Evolutionary conservation across 495 filamentous ascomycete genomes (phyloP).

Genomic region (Aspergillus diversus): DNA sequence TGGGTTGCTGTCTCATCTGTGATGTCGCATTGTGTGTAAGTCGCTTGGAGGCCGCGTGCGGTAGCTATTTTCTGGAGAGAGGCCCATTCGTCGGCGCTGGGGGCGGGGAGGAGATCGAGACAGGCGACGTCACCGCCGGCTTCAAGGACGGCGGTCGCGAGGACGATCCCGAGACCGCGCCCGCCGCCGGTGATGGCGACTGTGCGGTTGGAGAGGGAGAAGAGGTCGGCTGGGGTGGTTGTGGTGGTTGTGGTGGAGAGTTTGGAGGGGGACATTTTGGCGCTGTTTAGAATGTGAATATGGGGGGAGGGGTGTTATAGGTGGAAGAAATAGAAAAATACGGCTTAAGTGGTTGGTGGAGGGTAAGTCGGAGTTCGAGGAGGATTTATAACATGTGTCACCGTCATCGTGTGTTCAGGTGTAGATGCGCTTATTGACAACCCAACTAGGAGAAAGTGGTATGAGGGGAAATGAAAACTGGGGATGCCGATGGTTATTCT

Average conservation of each 20-base stretch:
- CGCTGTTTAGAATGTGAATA: neutral
- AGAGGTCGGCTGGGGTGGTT: constrained; percentile 30
- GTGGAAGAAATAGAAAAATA: too few species aligned
- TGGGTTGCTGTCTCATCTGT: constrained; percentile 51
- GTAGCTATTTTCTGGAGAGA: constrained; percentile 54
- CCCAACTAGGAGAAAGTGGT: too few species aligned
- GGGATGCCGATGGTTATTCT: too few species aligned
- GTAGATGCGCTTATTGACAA: too few species aligned
- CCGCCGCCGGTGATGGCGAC: constrained; percentile 72
- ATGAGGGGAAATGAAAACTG: too few species aligned
- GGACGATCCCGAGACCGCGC: constrained; percentile 65
- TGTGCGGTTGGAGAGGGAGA: constrained; percentile 64
- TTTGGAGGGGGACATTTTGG: constrained; percentile 36
- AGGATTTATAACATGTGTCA: too few species aligned
- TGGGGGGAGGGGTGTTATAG: too few species aligned
- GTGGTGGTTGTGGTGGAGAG: constrained; percentile 28
- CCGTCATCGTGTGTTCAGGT: too few species aligned
- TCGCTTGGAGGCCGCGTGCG: constrained; percentile 45
- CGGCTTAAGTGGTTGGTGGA: too few species aligned
- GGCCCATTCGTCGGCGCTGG: constrained; percentile 43
- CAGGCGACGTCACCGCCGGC: constrained; percentile 67
- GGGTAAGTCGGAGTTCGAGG: too few species aligned
- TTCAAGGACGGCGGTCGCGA: constrained; percentile 67
- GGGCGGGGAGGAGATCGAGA: constrained; percentile 61
- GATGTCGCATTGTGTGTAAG: constrained; percentile 60